These are phyloP conservation scores for Gymnopilus junonius DNA, from an alignment of 768 basidiomycete genomes.

Conservation along the genomic window DNA sequence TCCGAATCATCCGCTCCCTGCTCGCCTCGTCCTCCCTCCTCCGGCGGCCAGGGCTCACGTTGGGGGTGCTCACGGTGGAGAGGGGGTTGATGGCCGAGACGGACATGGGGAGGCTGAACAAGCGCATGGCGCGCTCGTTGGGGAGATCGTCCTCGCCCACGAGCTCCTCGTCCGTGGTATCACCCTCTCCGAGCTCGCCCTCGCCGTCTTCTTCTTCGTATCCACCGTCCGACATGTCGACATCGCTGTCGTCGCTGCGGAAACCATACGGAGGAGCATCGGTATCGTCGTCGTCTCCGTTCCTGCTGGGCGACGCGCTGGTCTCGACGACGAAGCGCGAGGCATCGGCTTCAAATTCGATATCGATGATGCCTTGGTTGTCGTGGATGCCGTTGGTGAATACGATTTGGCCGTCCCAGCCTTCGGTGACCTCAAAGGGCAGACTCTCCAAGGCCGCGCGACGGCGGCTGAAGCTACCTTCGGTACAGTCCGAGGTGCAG, in stretches of 20 bases:
- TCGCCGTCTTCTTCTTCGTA: slow-evolving; percentile 54
- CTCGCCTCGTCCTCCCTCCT: slow-evolving; percentile 6
- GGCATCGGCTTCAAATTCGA: slow-evolving; percentile 71
- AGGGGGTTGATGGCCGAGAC: slow-evolving; percentile 74
- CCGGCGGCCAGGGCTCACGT: slow-evolving; percentile 43
- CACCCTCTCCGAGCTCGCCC: slow-evolving; percentile 39
- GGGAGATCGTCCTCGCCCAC: slow-evolving; percentile 76
- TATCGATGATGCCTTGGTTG: slow-evolving; percentile 63
- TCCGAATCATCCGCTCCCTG: slow-evolving; percentile 1
- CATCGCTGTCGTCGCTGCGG: slow-evolving; percentile 43
- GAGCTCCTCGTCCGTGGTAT: slow-evolving; percentile 85
- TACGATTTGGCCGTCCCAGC: slow-evolving; percentile 77
- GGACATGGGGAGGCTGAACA: slow-evolving; percentile 68
- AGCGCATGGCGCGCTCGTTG: slow-evolving; percentile 74
- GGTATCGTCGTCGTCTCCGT: slow-evolving; percentile 9
- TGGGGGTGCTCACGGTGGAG: slow-evolving; percentile 67
- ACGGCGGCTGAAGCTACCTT: slow-evolving; percentile 31
- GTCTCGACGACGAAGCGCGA: slow-evolving; percentile 39
- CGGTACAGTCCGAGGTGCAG: slow-evolving; percentile 22
- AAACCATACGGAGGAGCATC: not conserved
- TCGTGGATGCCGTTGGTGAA: slow-evolving; percentile 68
- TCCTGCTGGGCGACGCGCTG: slow-evolving; percentile 24
- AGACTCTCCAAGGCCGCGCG: slow-evolving; percentile 41
- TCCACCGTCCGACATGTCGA: slow-evolving; percentile 49
- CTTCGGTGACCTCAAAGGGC: slow-evolving; percentile 70